Evolutionary conservation across 1,284 basidiomycete genomes (phyloP).

Genomic region (Naganishia albida): DNA sequence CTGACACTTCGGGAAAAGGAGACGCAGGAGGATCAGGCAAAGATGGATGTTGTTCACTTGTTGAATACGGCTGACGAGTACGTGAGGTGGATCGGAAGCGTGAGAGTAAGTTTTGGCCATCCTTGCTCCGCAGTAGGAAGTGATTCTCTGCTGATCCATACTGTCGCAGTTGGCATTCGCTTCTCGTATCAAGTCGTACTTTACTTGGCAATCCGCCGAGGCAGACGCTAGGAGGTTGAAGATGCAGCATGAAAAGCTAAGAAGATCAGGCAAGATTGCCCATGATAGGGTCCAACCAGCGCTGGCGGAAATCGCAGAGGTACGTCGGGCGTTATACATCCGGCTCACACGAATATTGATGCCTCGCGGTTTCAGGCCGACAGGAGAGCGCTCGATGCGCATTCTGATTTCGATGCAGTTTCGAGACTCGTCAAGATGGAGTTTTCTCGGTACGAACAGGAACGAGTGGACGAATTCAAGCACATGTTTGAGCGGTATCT

Average conservation of each 20-base stretch:
- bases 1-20: conserved; percentile 72
- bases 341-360: not conserved
- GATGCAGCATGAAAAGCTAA: conserved; percentile 75
- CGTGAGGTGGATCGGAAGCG: conserved; percentile 82
- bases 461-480: conserved; percentile 69
- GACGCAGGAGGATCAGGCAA: conserved; percentile 68
- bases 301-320: conserved; percentile 76
- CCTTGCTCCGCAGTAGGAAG: not conserved
- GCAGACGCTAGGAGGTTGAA: conserved; percentile 71
- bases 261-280: conserved; percentile 68
- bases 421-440: conserved; percentile 86
- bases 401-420: conserved; percentile 83
- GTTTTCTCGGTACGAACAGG: conserved; percentile 88
- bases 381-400: conserved; percentile 72
- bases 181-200: conserved; percentile 79
- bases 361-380: conserved; percentile 65
- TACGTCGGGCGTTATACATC: conserved; percentile 43
- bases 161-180: conserved; percentile 71
- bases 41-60: conserved; percentile 73
- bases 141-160: no score
- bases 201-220: conserved; percentile 76
- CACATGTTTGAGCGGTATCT: conserved; percentile 46
- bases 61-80: conserved; percentile 85
- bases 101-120: conserved; percentile 64
- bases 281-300: conserved; percentile 68